phyloP scores from a whole-genome alignment of 2,329 filamentous ascomycete species.

The Scedosporium apiospermum region DNA sequence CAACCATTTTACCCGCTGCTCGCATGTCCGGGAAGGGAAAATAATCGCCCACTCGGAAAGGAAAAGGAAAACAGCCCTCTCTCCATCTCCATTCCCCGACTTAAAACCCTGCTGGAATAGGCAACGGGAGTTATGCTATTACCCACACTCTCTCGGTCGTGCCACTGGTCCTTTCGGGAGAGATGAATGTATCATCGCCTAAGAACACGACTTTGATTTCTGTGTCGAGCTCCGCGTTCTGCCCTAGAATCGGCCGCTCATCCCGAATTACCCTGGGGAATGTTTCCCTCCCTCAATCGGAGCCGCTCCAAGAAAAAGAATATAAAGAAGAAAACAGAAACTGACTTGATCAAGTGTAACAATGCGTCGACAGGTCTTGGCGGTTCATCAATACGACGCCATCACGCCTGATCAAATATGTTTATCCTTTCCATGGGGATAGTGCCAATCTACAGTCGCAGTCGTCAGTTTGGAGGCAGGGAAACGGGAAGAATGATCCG shows the following conservation, averaged over 20 bases:
- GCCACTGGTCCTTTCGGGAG: background rate
- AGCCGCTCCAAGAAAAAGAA: background rate
- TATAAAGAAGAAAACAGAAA: too few species aligned
- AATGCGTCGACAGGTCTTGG: background rate
- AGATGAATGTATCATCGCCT: background rate
- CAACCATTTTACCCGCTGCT: background rate
- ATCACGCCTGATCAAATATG: slow-evolving; percentile 1
- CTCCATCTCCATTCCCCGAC: background rate
- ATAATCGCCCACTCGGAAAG: background rate
- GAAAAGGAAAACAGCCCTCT: background rate
- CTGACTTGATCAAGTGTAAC: background rate
- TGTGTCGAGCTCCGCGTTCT: background rate
- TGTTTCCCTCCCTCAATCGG: background rate
- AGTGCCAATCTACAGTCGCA: background rate
- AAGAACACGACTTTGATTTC: background rate
- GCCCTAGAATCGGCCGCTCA: background rate
- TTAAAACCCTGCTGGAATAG: background rate
- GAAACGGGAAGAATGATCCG: background rate
- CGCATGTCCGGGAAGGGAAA: background rate
- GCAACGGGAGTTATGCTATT: background rate
- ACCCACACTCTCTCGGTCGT: background rate
- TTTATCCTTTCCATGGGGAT: slow-evolving; percentile 4
- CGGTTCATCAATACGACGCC: slow-evolving; percentile 4
- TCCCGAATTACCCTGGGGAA: background rate
- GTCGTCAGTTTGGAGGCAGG: background rate